These are phyloP conservation scores for Pseudonitzschia delicatissima DNA, from an alignment of 108 stramenopile species.

Conservation along the genomic window DNA sequence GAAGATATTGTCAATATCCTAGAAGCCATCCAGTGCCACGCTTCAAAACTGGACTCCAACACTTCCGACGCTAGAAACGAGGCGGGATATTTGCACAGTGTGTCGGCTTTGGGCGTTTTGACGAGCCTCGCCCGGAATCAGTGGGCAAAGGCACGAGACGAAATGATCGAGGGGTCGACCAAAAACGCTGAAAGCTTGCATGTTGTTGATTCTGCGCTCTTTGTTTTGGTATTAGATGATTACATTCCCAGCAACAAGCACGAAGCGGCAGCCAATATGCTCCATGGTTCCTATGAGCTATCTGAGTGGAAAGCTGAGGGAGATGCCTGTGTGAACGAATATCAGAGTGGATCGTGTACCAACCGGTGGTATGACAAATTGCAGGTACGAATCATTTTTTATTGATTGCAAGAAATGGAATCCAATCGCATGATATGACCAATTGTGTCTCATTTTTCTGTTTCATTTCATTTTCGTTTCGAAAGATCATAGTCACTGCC, in stretches of 20 bases:
- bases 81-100: neutral
- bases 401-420: no score
- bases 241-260: slow-evolving; percentile 61
- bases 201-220: slow-evolving; percentile 79
- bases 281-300: slow-evolving; percentile 78
- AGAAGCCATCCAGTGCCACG: slow-evolving; percentile 61
- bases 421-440: no score
- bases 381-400: no score
- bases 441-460: no score
- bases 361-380: slow-evolving; percentile 92
- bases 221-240: slow-evolving; percentile 82
- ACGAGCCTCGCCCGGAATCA: slow-evolving; percentile 71
- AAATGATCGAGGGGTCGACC: slow-evolving; percentile 36
- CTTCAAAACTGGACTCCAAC: slow-evolving; percentile 20
- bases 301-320: slow-evolving; percentile 18
- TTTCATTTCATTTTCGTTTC: neutral
- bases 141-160: slow-evolving; percentile 69
- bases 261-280: slow-evolving; percentile 81
- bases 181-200: slow-evolving; percentile 59
- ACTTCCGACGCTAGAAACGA: slow-evolving; percentile 15
- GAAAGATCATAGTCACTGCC: slow-evolving; percentile 37
- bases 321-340: neutral
- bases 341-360: slow-evolving; percentile 70
- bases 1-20: slow-evolving; percentile 74
- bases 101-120: slow-evolving; percentile 60